phyloP scores from a whole-genome alignment of 768 basidiomycete genomes.

The Candolleomyces eurysporus region DNA sequence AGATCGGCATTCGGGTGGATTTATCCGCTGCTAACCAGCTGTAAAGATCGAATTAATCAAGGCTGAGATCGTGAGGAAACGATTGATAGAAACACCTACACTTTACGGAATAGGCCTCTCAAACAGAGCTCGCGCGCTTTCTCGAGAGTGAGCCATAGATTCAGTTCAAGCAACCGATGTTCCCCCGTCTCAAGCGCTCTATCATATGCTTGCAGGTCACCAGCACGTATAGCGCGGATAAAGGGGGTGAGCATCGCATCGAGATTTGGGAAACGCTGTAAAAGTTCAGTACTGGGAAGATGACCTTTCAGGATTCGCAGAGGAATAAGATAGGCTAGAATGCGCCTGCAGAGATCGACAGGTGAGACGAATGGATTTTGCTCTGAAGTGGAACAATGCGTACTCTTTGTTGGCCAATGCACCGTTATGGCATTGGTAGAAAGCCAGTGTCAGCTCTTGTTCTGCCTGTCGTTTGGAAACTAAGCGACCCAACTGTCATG shows the following conservation, averaged over 20 bases:
- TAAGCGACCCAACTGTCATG: not conserved
- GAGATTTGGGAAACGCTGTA: slow-evolving; percentile 72
- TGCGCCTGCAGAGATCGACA: slow-evolving; percentile 53
- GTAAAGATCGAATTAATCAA: not conserved
- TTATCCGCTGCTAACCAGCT: slow-evolving; percentile 83
- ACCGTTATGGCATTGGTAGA: slow-evolving; percentile 73
- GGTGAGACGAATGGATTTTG: not conserved
- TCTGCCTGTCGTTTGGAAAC: slow-evolving; percentile 55
- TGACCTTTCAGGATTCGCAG: slow-evolving; percentile 86
- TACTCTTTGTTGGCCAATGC: slow-evolving; percentile 83
- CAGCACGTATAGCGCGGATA: slow-evolving; percentile 69
- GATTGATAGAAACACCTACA: slow-evolving; percentile 43
- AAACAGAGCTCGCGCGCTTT: slow-evolving; percentile 86
- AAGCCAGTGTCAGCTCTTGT: slow-evolving; percentile 82
- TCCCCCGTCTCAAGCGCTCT: slow-evolving; percentile 69
- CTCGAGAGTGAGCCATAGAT: slow-evolving; percentile 84
- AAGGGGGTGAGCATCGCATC: slow-evolving; percentile 78
- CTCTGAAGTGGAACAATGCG: slow-evolving; percentile 17
- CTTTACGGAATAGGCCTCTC: slow-evolving; percentile 74
- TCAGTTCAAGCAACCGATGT: slow-evolving; percentile 76
- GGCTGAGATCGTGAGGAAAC: not conserved
- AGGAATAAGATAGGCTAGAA: slow-evolving; percentile 88
- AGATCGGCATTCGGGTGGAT: slow-evolving; percentile 74
- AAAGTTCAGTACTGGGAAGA: slow-evolving; percentile 71
- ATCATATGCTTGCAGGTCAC: slow-evolving; percentile 83